These are phyloP conservation scores for Colletotrichum tropicicola DNA, from an alignment of 2,329 filamentous ascomycete genomes.

Conservation along the genomic window DNA sequence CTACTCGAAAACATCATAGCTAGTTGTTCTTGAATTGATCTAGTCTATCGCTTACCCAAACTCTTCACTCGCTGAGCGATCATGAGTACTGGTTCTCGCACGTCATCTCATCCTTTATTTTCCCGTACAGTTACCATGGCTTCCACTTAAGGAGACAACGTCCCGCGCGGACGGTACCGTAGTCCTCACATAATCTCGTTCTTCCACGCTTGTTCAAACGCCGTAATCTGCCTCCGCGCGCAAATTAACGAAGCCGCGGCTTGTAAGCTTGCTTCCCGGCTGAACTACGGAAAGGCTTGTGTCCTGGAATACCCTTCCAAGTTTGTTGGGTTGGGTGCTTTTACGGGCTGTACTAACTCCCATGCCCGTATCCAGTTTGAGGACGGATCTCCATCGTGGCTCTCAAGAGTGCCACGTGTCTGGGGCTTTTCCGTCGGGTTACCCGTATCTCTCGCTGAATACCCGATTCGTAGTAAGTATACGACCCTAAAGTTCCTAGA, in stretches of 20 bases:
- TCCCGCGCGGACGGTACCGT: too few species aligned
- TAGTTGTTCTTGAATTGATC: too few species aligned
- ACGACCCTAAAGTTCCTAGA: constrained; percentile 42
- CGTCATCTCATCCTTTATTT: too few species aligned
- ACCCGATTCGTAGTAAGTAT: constrained; percentile 40
- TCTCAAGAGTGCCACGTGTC: constrained; percentile 36
- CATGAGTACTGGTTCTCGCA: too few species aligned
- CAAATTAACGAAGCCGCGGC: constrained; percentile 32
- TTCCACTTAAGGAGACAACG: too few species aligned
- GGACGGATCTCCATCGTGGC: constrained; percentile 34
- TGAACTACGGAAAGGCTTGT: constrained; percentile 31
- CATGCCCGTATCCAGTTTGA: constrained; percentile 37
- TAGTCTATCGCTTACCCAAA: too few species aligned
- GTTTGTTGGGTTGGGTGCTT: constrained; percentile 24
- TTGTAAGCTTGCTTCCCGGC: constrained; percentile 31
- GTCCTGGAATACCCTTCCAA: constrained; percentile 26
- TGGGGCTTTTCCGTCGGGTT: constrained; percentile 32
- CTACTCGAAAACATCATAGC: too few species aligned
- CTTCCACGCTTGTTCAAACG: too few species aligned
- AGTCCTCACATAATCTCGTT: too few species aligned
- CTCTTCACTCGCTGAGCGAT: too few species aligned
- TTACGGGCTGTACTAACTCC: constrained; percentile 37
- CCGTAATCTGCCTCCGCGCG: constrained; percentile 18
- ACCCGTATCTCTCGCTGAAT: constrained; percentile 33
- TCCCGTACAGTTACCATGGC: too few species aligned